Percentiles rank a stretch among this genome's conserved stretches.
Evolutionary conservation across 176 grass and related monocot species (phyloP).

Genomic region (Thalia dealbata): DNA sequence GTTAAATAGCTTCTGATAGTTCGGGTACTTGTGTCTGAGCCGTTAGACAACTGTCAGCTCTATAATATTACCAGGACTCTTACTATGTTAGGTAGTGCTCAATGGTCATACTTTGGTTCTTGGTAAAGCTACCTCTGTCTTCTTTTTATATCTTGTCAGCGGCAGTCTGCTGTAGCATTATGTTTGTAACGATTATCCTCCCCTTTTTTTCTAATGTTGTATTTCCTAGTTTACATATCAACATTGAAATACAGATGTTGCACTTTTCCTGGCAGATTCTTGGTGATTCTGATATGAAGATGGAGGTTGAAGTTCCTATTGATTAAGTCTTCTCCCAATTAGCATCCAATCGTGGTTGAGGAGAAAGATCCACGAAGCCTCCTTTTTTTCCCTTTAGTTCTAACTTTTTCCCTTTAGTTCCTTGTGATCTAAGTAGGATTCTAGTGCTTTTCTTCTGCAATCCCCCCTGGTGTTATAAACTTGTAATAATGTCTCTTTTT

Average conservation of each 20-base stretch:
- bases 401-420: background rate
- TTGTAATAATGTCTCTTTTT: background rate
- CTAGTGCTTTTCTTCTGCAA: background rate
- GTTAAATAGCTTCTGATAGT: background rate
- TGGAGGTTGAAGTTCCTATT: slow-evolving; percentile 91
- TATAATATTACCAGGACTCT: too few relatives aligned
- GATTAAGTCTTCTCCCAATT: slow-evolving; percentile 29
- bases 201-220: background rate
- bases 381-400: background rate
- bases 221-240: background rate
- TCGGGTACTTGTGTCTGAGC: background rate
- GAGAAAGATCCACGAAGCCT: background rate
- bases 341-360: background rate
- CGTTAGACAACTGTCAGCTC: background rate
- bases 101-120: background rate
- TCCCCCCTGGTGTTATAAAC: background rate
- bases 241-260: background rate
- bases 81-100: background rate
- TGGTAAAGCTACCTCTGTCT: background rate
- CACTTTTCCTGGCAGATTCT: slow-evolving; percentile 33
- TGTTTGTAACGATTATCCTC: background rate
- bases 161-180: background rate
- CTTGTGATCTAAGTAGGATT: background rate
- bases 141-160: background rate
- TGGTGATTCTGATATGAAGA: slow-evolving; percentile 64